Evolutionary conservation across 192 early-diverging fungal species (phyloP).

Genomic region (Geranomyces michiganensis): DNA sequence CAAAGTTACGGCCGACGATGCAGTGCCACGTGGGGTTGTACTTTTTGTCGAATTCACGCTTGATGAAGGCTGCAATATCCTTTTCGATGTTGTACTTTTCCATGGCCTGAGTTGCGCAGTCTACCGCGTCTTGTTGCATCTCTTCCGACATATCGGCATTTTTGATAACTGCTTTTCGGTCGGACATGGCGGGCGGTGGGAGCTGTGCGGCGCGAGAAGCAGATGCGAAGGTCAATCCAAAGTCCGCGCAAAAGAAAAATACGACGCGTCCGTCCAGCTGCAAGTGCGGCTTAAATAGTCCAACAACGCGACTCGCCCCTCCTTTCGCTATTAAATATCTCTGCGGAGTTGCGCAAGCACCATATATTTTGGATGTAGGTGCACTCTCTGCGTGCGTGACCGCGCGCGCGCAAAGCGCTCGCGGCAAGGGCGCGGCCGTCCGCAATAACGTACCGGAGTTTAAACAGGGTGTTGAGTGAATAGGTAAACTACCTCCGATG

Average conservation of each 20-base stretch:
- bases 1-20: conserved; percentile 99
- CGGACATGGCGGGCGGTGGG: conserved; percentile 61
- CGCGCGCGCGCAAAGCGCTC: too few relatives aligned
- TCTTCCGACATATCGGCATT: conserved; percentile 98
- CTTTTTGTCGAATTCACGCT: conserved; percentile 98
- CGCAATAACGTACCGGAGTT: too few relatives aligned
- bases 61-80: conserved; percentile 97
- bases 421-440: too few relatives aligned
- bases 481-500: too few relatives aligned
- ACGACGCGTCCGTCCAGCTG: neutral
- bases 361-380: too few relatives aligned
- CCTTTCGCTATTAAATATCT: too few relatives aligned
- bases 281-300: too few relatives aligned
- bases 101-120: conserved; percentile 80
- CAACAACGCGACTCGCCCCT: too few relatives aligned
- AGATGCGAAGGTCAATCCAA: neutral
- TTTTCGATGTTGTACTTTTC: conserved; percentile 96
- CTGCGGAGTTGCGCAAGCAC: too few relatives aligned
- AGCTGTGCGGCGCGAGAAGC: neutral
- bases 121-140: conserved; percentile 89
- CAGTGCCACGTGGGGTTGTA: conserved; percentile 98
- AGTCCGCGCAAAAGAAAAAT: neutral
- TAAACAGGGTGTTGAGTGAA: too few relatives aligned
- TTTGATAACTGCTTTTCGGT: conserved; percentile 90
- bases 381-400: too few relatives aligned